These are phyloP conservation scores for Penstemon davidsonii DNA, from an alignment of 257 asterid genomes.

Conservation along the genomic window DNA sequence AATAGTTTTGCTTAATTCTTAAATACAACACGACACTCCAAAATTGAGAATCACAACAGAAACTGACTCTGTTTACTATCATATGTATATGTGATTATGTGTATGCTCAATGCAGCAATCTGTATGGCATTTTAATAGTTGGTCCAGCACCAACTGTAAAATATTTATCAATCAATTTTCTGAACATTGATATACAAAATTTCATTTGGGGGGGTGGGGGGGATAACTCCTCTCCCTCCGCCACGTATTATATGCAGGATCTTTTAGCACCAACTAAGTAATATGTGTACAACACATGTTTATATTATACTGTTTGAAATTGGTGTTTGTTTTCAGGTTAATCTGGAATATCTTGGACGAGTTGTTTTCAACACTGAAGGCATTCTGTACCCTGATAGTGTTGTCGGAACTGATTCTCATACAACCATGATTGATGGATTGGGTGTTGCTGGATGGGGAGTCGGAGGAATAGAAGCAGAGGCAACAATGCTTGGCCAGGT, in stretches of 20 bases:
- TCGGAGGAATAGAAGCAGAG: constrained; percentile 98
- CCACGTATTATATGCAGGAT: no score
- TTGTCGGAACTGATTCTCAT: constrained; percentile 94
- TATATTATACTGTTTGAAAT: neutral
- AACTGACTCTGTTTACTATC: neutral
- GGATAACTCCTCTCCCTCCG: no score
- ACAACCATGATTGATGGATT: constrained; percentile 94
- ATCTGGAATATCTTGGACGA: constrained; percentile 91
- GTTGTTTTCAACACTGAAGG: constrained; percentile 87
- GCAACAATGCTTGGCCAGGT: constrained; percentile 97
- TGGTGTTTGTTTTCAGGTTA: constrained; percentile 53
- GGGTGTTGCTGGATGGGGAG: constrained; percentile 99
- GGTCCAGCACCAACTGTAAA: neutral
- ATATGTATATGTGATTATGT: no score
- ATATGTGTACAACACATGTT: neutral
- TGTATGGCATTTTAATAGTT: neutral
- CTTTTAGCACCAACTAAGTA: no score
- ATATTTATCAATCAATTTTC: constrained; percentile 2
- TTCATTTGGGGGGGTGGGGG: no score
- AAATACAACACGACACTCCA: neutral
- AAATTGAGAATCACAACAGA: no score
- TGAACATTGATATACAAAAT: no score
- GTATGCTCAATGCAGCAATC: no score
- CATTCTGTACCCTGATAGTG: constrained; percentile 83
- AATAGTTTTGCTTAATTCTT: neutral